Percentiles rank a stretch among this genome's conserved stretches.
phyloP scores from a whole-genome alignment of 1,284 basidiomycete genomes.

The Leccinum subrobustum region DNA sequence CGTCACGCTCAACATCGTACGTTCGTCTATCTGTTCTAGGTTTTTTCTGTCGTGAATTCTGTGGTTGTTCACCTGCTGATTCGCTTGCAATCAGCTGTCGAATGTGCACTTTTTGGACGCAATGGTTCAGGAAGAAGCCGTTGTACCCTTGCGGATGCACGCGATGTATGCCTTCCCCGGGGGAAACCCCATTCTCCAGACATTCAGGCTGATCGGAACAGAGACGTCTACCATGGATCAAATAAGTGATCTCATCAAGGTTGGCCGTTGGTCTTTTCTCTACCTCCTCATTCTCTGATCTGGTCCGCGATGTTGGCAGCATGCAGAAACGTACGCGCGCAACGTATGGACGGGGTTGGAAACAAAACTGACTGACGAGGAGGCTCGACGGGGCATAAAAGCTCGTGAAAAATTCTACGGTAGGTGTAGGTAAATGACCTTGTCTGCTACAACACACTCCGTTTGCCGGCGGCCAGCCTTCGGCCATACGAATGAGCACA shows the following conservation, averaged over 20 bases:
- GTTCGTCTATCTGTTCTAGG: constrained; percentile 11
- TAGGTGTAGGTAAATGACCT: constrained; percentile 6
- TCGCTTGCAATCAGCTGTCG: constrained; percentile 39
- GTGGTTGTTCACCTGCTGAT: background rate
- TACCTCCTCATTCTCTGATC: constrained; percentile 7
- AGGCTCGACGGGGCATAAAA: constrained; percentile 40
- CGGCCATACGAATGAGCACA: background rate
- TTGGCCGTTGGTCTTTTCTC: constrained; percentile 24
- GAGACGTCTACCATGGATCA: constrained; percentile 49
- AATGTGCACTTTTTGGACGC: constrained; percentile 69
- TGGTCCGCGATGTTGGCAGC: constrained; percentile 38
- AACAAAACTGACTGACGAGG: constrained; percentile 46
- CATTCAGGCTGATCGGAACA: constrained; percentile 59
- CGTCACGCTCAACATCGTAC: constrained; percentile 72
- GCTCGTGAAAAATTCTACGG: constrained; percentile 40
- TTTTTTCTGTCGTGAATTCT: background rate
- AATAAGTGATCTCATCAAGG: constrained; percentile 53
- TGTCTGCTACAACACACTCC: background rate
- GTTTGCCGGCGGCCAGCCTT: background rate
- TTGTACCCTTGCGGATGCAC: constrained; percentile 55
- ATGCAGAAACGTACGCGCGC: constrained; percentile 49
- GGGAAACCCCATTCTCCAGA: constrained; percentile 46
- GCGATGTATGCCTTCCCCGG: constrained; percentile 59
- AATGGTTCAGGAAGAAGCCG: constrained; percentile 60
- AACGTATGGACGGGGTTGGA: constrained; percentile 41